Conservation (phyloP, 495 filamentous ascomycete genomes). For the Penicillium lagena region DNA sequence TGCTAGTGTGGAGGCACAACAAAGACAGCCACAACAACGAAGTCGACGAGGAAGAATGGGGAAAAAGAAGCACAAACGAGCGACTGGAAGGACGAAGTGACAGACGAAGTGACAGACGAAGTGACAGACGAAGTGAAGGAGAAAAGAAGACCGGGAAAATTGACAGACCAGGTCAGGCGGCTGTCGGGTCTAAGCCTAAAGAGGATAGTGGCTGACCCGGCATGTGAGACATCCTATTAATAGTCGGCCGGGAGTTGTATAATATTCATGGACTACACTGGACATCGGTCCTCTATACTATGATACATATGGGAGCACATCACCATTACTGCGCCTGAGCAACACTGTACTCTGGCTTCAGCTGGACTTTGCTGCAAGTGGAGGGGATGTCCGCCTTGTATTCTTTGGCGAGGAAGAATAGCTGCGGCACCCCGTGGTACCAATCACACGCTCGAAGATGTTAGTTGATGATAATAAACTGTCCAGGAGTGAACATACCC, state of each 20-base stretch:
- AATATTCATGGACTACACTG: neutral
- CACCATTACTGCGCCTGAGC: neutral
- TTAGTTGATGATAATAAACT: neutral
- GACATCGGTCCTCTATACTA: neutral
- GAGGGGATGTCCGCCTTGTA: neutral
- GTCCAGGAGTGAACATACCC: conserved; percentile 17
- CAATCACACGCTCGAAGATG: conserved; percentile 4
- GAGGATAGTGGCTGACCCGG: conserved; percentile 6
- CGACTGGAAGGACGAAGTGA: conserved; percentile 1
- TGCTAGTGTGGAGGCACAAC: too few species aligned
- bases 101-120: neutral
- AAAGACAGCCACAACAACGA: too few species aligned
- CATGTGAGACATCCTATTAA: conserved; percentile 24
- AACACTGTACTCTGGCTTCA: conserved; percentile 1
- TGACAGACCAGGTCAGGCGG: conserved; percentile 11
- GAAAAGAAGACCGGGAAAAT: conserved; percentile 2
- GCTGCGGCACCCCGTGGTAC: neutral
- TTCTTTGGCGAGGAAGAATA: conserved; percentile 1
- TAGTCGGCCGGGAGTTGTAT: conserved; percentile 2
- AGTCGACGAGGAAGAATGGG: too few species aligned
- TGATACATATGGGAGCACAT: neutral
- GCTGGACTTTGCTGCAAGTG: conserved; percentile 4
- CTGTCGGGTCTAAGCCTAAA: conserved; percentile 18
- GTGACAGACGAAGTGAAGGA: neutral
- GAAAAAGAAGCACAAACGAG: conserved; percentile 5